A percentile compares a stretch with the other conserved stretches of the same genome.
phyloP scores from a whole-genome alignment of 2,329 filamentous ascomycete genomes.

The Aureobasidium sp. region DNA sequence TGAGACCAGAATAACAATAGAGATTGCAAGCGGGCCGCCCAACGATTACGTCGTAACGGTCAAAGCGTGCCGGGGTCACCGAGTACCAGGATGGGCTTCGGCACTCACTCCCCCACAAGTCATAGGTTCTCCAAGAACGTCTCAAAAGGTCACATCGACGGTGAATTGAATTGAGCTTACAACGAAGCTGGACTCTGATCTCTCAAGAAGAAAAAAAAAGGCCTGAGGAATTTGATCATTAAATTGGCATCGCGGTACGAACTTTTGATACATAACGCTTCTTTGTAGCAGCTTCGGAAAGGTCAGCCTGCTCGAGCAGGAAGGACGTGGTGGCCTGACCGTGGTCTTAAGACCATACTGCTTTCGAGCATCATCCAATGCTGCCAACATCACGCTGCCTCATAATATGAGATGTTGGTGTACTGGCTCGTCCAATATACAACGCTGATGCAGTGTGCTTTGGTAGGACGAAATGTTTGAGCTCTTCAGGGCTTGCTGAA shows the following conservation, averaged over 20 bases:
- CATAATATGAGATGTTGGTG: background rate
- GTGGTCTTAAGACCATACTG: background rate
- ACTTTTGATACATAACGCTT: background rate
- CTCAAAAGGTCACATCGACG: background rate
- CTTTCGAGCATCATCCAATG: background rate
- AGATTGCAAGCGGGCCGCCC: conserved; percentile 1
- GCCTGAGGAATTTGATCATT: no score
- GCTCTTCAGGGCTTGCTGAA: background rate
- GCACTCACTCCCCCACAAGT: background rate
- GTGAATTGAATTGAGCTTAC: background rate
- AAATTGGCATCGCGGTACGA: background rate
- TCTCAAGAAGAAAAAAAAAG: background rate
- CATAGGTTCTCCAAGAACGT: no score
- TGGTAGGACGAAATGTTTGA: background rate
- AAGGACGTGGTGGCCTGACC: background rate
- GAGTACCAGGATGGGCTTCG: background rate
- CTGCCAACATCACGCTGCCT: background rate
- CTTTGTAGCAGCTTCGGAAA: background rate
- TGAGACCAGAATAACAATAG: conserved; percentile 5
- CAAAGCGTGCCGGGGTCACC: background rate
- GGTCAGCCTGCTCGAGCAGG: background rate
- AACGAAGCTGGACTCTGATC: background rate
- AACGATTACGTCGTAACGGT: background rate
- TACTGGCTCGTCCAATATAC: background rate
- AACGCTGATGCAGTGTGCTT: background rate